A percentile compares a stretch with the other conserved stretches of the same genome.
Evolutionary conservation across 257 asterid genomes (phyloP).

Genomic region (Datura wrightii): DNA sequence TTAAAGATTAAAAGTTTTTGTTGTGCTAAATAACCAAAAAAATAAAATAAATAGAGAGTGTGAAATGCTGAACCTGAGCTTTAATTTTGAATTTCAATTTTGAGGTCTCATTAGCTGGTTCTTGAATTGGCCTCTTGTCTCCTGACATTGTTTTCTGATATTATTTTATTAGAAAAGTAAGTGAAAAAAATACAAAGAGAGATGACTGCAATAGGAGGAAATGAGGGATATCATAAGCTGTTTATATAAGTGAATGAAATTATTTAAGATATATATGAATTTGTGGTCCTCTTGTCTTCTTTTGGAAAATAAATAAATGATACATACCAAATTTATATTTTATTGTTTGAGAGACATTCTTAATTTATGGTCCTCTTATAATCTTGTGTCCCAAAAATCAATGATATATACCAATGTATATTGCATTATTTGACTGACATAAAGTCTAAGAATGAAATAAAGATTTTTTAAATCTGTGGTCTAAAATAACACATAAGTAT

Average conservation of each 20-base stretch:
- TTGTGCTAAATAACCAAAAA: not conserved
- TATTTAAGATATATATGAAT: not conserved
- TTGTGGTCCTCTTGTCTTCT: not conserved
- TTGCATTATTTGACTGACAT: not conserved
- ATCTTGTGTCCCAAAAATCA: no score
- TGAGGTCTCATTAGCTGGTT: not conserved
- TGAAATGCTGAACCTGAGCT: not conserved
- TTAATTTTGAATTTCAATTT: not conserved
- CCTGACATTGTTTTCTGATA: not conserved
- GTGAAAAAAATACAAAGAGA: no score
- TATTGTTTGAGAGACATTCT: no score
- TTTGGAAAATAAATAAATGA: no score
- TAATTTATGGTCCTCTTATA: no score
- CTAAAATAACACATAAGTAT: not conserved
- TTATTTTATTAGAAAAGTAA: not conserved
- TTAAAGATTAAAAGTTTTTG: not conserved
- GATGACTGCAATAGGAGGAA: not conserved
- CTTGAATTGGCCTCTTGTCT: not conserved
- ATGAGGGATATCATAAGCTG: not conserved
- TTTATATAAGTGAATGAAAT: not conserved
- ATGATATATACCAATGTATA: no score
- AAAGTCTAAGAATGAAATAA: not conserved
- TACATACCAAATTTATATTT: no score
- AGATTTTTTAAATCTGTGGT: no score
- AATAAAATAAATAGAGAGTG: not conserved